These are phyloP conservation scores for Ilyonectria mors-panacis DNA, from an alignment of 2,329 filamentous ascomycete species.

Conservation along the genomic window DNA sequence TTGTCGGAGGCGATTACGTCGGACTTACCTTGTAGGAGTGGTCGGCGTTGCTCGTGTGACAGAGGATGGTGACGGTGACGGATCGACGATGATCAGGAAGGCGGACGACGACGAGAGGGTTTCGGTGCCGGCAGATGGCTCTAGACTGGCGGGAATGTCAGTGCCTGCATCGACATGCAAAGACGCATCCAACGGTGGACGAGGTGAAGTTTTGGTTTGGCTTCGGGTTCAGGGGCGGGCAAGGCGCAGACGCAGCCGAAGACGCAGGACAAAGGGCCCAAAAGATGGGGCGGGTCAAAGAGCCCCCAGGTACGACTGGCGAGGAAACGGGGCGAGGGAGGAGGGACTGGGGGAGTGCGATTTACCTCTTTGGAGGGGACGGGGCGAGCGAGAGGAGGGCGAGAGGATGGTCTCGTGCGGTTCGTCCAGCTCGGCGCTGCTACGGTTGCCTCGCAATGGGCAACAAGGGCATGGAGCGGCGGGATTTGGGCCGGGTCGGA, in stretches of 20 bases:
- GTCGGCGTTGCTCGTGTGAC: constrained; percentile 37
- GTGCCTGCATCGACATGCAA: constrained; percentile 39
- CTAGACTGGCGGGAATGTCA: constrained; percentile 39
- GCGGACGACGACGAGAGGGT: constrained; percentile 36
- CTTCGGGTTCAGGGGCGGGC: constrained; percentile 23
- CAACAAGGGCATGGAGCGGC: constrained; percentile 54
- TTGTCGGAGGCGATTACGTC: constrained; percentile 20
- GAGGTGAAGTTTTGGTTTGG: constrained; percentile 22
- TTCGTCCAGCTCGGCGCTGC: constrained; percentile 55
- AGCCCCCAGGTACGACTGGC: constrained; percentile 34
- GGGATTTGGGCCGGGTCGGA: constrained; percentile 42
- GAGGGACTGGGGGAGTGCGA: constrained; percentile 33
- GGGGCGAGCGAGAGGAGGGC: constrained; percentile 44
- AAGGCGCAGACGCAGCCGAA: constrained; percentile 22
- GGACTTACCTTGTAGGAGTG: constrained; percentile 38
- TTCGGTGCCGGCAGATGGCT: constrained; percentile 40
- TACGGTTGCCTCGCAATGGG: constrained; percentile 59
- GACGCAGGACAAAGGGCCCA: constrained; percentile 36
- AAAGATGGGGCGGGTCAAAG: constrained; percentile 42
- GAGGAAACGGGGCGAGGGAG: constrained; percentile 40
- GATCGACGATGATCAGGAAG: constrained; percentile 32
- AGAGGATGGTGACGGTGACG: constrained; percentile 30
- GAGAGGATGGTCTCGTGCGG: constrained; percentile 47
- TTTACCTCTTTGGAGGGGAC: constrained; percentile 50
- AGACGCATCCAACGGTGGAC: constrained; percentile 31